Base-by-base conservation (phyloP, 139 green algal genomes). In the Chlamydomonas sphaeroides region DNA sequence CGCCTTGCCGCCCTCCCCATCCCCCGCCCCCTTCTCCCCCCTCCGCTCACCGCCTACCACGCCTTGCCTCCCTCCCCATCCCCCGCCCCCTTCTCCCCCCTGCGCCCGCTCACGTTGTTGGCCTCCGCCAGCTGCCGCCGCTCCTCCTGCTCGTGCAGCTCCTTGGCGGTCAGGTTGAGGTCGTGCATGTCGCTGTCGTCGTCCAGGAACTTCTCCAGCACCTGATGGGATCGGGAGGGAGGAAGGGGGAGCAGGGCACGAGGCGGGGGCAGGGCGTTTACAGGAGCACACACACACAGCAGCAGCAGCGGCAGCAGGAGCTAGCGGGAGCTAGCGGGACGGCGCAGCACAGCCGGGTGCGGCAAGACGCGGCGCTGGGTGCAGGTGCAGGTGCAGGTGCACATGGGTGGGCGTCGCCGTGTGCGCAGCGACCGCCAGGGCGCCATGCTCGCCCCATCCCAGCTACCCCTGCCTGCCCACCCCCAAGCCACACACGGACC, bases 101-200 rank as follows among this genome's bases (percentile, higher is more conserved):
- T 28, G 15, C 69, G n/a, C 49, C 30, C 23, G 6, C 71, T 53
- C 33, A 80, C 73, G n/a, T 68, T 57, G 36, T 57, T 69, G 3
- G 59, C 73, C 38, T 62, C 25, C 39, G 56, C 53, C 57, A 62
- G 39, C 72, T 68, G 72, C 53, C 53, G n/a, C 38, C 61, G 79
- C 68, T 85, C 73, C 85, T 89, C 78, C 36, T 77, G 62, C 78
- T 89, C 78, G 36, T 79, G 67, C 48, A 69, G 57, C 69, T 89
- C 79, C 69, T 93, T 93, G 30, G 90, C 90, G 5, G 86, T 90
- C 32, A 90, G 75, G 71, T 85, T 91, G 59, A 93, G 86, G 67
- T 89, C 89, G 79, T 90, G 87, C 87, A 95, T 93, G 86, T 95
- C 88, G 21, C 86, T 79, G 77, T 94, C 90, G 79, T 95, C 90